Base-by-base conservation (phyloP, 192 early-diverging fungal genomes). In the Coemansia sp. region DNA sequence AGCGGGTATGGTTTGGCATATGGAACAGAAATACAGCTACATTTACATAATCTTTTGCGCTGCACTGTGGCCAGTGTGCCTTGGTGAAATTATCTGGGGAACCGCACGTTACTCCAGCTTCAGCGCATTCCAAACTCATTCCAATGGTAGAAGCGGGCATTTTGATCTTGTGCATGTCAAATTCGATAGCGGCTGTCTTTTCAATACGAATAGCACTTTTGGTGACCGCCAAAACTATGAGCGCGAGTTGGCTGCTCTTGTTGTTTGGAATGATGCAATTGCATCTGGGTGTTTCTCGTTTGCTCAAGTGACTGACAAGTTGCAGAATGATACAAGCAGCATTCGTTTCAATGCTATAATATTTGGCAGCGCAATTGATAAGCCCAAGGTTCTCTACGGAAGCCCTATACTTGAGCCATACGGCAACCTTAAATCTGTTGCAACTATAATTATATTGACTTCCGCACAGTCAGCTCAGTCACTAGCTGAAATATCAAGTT, bases 351-450 rank as follows among this genome's bases (percentile, higher is more conserved):
- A 36, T 0, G 69, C 58, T 3, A 19, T 65, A 3, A 10, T 72
- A 6, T 65, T 65, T 54, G 58, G 69, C 53, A 72, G 69, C 50
- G 41, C 58, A 0, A 43, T 57, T 6, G 44, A 28, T 2, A 45
- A 18, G 14, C 30, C 35, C 12, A 18, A 31, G 15, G 45, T 23
- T 2, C 19, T n/a, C 5, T 56, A 61, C 44, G 69, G 69, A 14
- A 72, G 69, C 37, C 69, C 69, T 10, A 47, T 72, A 5, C 47
- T 61, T 4, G 69, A 72, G 59, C 69, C 69, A 10, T 72, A 65
- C 16, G 57, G 57, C 10, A 55, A 57, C 10, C 47, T 57, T 14
- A 19, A 42, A 8, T 7, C 49, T 16, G 14, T 20, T 15, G 43
- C 39, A 23, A n/a, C 39, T 40, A 15, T 1, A 12, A 16, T 65